Conservation (phyloP, 257 asterid species). For the Forsythia viridissima region DNA sequence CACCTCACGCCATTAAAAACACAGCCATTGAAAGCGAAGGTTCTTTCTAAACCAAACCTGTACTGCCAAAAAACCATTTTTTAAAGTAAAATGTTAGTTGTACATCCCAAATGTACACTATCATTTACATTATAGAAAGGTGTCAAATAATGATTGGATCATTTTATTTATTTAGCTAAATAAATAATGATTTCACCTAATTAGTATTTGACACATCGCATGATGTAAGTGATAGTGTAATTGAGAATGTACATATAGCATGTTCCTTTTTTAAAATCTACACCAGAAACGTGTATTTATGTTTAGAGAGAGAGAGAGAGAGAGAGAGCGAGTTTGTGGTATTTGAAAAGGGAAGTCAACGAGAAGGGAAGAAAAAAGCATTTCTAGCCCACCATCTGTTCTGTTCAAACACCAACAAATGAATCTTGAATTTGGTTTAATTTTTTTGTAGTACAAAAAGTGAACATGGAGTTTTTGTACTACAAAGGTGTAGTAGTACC, state of each 20-base stretch:
- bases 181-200: no score
- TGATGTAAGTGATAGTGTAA: no score
- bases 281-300: not conserved
- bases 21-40: no score
- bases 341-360: constrained; percentile 10
- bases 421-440: constrained; percentile 23
- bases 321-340: not conserved
- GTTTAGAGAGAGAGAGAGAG: not conserved
- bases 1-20: no score
- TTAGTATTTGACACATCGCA: no score
- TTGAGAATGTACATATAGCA: no score
- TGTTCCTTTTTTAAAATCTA: not conserved
- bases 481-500: constrained; percentile 24
- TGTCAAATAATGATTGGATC: no score
- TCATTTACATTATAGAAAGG: no score
- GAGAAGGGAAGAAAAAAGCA: constrained; percentile 9
- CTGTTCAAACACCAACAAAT: not conserved
- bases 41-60: not conserved
- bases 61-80: constrained; percentile 2
- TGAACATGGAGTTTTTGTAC: constrained; percentile 20
- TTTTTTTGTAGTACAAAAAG: constrained; percentile 29
- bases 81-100: no score
- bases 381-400: constrained; percentile 22
- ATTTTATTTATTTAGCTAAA: no score
- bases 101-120: no score